Evolutionary conservation across 148 eudicot genomes (phyloP), one percentile per base, ranked within the genome.

Genomic region (Vaccinium darrowii): DNA sequence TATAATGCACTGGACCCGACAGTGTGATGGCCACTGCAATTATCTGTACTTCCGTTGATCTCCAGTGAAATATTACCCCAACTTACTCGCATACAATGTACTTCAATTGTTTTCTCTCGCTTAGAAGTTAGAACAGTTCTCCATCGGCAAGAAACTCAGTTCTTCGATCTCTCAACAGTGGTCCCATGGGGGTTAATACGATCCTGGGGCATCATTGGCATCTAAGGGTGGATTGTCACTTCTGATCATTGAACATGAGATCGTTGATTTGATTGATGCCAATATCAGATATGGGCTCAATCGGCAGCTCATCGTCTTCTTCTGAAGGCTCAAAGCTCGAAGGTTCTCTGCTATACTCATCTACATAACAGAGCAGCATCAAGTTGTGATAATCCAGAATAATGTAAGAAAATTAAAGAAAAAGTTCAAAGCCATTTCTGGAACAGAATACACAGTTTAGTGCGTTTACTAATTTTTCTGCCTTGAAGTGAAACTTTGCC

Each of bases 281-380:
- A 75, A 94, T 87, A 81, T 95, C 98, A 27, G 93, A 94, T 81
- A 94, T 89, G 73, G 98, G 96, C 84, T 95, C 98, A 75, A 94
- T 95, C 23, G 95, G 94, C 79, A 82, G 98, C 79, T 95, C 94
- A 52, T 92, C 94, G 62, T 88, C 90, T 33, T 71, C 83, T 1
- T 51, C 79, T 3, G 85, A 81, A 51, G 88, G 85, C 58, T 85
- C 79, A 58, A 78, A 85, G 36, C 84, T 86, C 82, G 87, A 84
- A 56, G 93, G 92, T 43, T 95, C 96, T 87, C 95, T 92, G 86
- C 90, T 94, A 84, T 89, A 92, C 77, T 93, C 96, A 87, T 95
- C 98, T 95, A 91, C 87, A 76, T 56, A 75, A 79, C 14, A 83
- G 79, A 76, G 39, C 43, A 81, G 71, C 80, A 67, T 23, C 50